phyloP scores from a whole-genome alignment of 1,284 basidiomycete genomes.

The Athelia sp. region DNA sequence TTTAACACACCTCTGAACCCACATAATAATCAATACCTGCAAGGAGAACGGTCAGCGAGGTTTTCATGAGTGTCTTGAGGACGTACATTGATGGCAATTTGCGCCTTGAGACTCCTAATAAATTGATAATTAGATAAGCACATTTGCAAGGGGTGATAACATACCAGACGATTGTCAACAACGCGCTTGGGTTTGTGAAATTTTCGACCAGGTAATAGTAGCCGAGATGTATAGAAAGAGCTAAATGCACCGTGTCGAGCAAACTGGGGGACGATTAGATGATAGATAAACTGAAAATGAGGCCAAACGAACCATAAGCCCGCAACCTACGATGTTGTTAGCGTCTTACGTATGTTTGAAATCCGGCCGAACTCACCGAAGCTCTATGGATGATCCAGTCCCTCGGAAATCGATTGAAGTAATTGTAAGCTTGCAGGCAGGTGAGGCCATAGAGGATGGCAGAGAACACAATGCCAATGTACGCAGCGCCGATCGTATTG shows the following conservation, averaged over 20 bases:
- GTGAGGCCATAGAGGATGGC: neutral
- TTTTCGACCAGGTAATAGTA: neutral
- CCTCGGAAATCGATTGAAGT: neutral
- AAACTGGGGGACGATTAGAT: neutral
- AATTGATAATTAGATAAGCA: neutral
- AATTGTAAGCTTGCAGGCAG: neutral
- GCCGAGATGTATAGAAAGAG: neutral
- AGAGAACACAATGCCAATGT: neutral
- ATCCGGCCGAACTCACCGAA: neutral
- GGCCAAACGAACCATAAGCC: neutral
- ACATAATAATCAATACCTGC: neutral
- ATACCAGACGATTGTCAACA: neutral
- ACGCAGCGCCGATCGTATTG: neutral
- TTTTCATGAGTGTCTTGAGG: neutral
- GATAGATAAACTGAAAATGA: neutral
- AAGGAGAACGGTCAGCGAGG: neutral
- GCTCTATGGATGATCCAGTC: neutral
- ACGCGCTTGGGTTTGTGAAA: neutral
- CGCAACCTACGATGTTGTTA: neutral
- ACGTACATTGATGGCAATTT: constrained; percentile 1
- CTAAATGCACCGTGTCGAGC: constrained; percentile 1
- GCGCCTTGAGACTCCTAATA: neutral
- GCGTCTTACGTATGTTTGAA: neutral
- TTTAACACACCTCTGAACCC: constrained; percentile 1
- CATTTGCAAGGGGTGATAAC: neutral